These are phyloP conservation scores for Rhizopus delemar DNA, from an alignment of 371 early-diverging fungal genomes.

Conservation along the genomic window DNA sequence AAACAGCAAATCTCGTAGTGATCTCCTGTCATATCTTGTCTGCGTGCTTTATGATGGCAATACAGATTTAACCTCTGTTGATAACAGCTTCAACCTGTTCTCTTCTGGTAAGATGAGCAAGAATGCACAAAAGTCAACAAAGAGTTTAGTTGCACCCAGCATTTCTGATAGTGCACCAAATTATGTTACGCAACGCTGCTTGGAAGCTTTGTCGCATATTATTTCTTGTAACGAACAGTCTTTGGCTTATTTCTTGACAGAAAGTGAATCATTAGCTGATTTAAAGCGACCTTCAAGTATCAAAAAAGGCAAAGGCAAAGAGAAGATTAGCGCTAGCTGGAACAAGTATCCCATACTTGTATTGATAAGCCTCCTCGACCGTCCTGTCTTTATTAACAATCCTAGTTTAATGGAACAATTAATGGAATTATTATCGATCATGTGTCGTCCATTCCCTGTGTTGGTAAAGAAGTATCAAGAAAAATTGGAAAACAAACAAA, in stretches of 20 bases:
- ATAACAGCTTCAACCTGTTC: conserved; percentile 77
- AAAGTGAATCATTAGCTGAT: conserved; percentile 64
- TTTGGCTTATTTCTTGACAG: conserved; percentile 72
- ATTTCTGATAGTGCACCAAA: conserved; percentile 69
- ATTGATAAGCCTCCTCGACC: conserved; percentile 81
- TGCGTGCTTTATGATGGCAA: conserved; percentile 86
- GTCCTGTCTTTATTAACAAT: conserved; percentile 77
- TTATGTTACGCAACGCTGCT: conserved; percentile 81
- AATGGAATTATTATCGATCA: conserved; percentile 80
- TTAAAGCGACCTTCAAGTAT: conserved; percentile 47
- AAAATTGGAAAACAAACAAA: conserved; percentile 42
- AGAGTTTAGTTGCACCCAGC: conserved; percentile 8
- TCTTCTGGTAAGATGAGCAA: conserved; percentile 56
- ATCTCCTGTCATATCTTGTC: conserved; percentile 83
- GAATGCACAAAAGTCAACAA: background rate
- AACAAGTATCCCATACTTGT: conserved; percentile 85
- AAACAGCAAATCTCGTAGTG: conserved; percentile 83
- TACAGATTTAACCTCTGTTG: conserved; percentile 74
- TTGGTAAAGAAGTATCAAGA: conserved; percentile 56
- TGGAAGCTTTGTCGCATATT: conserved; percentile 80
- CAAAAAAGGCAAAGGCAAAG: conserved; percentile 73
- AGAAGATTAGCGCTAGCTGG: conserved; percentile 42
- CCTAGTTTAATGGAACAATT: conserved; percentile 82
- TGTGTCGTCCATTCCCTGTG: conserved; percentile 71
- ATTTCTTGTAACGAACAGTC: conserved; percentile 69